These are phyloP conservation scores for Termitomyces sp. DNA, from an alignment of 1,284 basidiomycete genomes.

Conservation along the genomic window DNA sequence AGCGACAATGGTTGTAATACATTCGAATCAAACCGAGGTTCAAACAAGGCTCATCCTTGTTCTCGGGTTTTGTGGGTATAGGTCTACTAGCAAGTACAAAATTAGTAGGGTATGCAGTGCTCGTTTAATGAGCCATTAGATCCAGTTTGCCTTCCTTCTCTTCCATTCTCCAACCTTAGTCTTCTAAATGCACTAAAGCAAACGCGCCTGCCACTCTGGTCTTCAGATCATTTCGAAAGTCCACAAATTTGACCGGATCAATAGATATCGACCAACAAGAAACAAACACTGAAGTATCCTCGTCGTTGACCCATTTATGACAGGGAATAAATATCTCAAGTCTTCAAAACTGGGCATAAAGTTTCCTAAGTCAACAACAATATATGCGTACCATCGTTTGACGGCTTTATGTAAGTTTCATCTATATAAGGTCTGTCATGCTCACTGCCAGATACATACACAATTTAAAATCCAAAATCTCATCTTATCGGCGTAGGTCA, in stretches of 20 bases:
- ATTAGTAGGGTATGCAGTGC: not conserved
- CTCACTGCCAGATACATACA: not conserved
- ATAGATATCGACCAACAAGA: not conserved
- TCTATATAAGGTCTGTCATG: not conserved
- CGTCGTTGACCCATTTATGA: not conserved
- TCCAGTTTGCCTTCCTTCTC: not conserved
- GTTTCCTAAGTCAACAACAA: not conserved
- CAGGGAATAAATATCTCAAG: not conserved
- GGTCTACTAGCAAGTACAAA: not conserved
- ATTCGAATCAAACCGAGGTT: not conserved
- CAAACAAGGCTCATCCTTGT: not conserved
- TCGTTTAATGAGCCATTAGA: not conserved
- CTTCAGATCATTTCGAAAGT: not conserved
- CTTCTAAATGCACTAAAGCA: not conserved
- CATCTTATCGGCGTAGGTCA: not conserved
- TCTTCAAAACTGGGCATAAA: not conserved
- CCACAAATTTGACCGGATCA: not conserved
- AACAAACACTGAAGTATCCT: no score
- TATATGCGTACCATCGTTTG: not conserved
- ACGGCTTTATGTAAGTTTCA: not conserved
- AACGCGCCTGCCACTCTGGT: not conserved
- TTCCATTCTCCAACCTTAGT: not conserved
- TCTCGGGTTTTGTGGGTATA: not conserved
- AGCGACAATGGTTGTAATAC: not conserved
- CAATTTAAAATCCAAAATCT: no score